phyloP scores from a whole-genome alignment of 1,284 basidiomycete species.

The Athelia psychrophila region DNA sequence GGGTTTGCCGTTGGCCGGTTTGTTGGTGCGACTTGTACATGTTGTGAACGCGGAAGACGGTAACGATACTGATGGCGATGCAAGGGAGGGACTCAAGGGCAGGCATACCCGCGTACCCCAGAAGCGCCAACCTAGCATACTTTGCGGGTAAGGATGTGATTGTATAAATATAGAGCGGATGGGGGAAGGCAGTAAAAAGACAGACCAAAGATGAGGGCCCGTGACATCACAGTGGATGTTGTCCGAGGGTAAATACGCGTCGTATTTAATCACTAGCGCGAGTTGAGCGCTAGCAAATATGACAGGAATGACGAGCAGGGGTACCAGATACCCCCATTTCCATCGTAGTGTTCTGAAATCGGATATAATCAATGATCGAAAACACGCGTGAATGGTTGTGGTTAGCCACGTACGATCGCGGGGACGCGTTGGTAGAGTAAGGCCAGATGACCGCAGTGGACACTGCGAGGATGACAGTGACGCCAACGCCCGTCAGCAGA shows the following conservation, averaged over 20 bases:
- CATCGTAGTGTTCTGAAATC: background rate
- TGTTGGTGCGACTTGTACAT: too few species aligned
- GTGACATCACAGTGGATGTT: slow-evolving; percentile 1
- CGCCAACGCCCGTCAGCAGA: background rate
- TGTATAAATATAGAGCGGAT: background rate
- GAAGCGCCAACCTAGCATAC: background rate
- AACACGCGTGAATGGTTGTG: background rate
- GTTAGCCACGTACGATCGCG: background rate
- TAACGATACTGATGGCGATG: too few species aligned
- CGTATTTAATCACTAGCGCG: background rate
- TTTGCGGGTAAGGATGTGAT: background rate
- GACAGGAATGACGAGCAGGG: background rate
- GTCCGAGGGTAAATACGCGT: background rate
- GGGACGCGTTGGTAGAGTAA: background rate
- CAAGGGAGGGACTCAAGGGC: background rate
- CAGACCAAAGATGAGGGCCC: background rate
- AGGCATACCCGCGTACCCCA: background rate
- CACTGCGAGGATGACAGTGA: background rate
- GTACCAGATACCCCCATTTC: background rate
- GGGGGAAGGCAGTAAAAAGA: background rate
- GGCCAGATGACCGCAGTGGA: background rate
- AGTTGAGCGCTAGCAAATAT: background rate
- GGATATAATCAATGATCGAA: background rate
- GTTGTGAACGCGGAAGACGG: too few species aligned
- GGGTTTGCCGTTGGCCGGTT: too few species aligned